A percentile compares a stretch with the other conserved stretches of the same genome.
These are phyloP conservation scores for Heliophila coronopifolia DNA, from an alignment of 441 rosid species.

Conservation along the genomic window DNA sequence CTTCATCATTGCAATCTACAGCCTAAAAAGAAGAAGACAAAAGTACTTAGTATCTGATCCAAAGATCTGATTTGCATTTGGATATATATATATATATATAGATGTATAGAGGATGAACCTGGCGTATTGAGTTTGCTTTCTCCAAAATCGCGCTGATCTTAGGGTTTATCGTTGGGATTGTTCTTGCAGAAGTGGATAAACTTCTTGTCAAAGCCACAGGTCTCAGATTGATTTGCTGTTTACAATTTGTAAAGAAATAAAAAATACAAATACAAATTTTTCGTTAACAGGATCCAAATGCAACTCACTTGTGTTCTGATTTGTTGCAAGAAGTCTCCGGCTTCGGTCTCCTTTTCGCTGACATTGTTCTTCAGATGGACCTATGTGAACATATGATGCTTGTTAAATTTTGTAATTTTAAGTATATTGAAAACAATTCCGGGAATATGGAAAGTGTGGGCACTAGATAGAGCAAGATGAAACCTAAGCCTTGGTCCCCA, in stretches of 20 bases:
- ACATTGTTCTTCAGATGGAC: slow-evolving; percentile 40
- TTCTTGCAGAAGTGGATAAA: slow-evolving; percentile 21
- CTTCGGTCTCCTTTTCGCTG: slow-evolving; percentile 44
- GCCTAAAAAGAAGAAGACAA: slow-evolving; percentile 43
- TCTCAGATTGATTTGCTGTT: slow-evolving; percentile 67
- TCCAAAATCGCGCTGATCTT: slow-evolving; percentile 70
- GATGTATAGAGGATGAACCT: slow-evolving; percentile 36
- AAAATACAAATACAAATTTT: slow-evolving; percentile 7
- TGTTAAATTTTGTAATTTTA: slow-evolving; percentile 1
- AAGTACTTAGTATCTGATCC: slow-evolving; percentile 10
- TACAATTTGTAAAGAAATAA: slow-evolving; percentile 8
- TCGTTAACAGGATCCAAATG: slow-evolving; percentile 1
- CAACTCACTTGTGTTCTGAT: slow-evolving; percentile 67
- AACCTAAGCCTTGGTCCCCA: no score
- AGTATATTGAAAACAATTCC: slow-evolving; percentile 11
- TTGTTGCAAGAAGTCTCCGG: slow-evolving; percentile 74
- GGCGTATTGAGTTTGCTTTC: slow-evolving; percentile 92
- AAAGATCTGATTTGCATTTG: slow-evolving; percentile 10
- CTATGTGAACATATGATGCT: slow-evolving; percentile 26
- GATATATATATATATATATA: neutral
- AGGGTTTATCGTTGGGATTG: slow-evolving; percentile 39
- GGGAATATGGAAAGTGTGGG: slow-evolving; percentile 6
- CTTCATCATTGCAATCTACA: slow-evolving; percentile 70
- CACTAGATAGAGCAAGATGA: no score
- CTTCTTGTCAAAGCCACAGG: slow-evolving; percentile 43